These are phyloP conservation scores for Tympanopsis confertula DNA, from an alignment of 2,329 filamentous ascomycete genomes.

Conservation along the genomic window DNA sequence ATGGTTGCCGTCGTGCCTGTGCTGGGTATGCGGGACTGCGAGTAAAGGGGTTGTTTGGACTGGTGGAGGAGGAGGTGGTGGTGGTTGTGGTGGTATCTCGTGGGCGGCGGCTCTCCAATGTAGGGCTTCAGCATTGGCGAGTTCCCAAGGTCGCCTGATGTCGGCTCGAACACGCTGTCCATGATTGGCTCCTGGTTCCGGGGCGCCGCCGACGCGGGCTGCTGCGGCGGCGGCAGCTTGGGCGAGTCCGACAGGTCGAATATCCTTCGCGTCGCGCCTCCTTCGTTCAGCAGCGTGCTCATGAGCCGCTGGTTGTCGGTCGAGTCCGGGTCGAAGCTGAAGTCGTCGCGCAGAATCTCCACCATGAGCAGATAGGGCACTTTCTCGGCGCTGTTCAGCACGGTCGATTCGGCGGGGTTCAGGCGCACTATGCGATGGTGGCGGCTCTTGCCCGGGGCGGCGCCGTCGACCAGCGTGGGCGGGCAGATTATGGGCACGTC, in stretches of 20 bases:
- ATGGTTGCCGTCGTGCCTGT: slow-evolving; percentile 44
- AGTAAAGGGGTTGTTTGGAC: not conserved
- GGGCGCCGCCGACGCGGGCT: slow-evolving; percentile 17
- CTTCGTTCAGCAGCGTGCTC: slow-evolving; percentile 41
- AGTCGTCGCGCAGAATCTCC: slow-evolving; percentile 70
- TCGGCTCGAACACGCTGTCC: slow-evolving; percentile 78
- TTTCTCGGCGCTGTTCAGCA: slow-evolving; percentile 76
- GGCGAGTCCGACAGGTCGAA: slow-evolving; percentile 63
- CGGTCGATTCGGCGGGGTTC: slow-evolving; percentile 74
- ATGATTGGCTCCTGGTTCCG: slow-evolving; percentile 27
- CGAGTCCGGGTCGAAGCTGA: slow-evolving; percentile 68
- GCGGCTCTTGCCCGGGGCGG: slow-evolving; percentile 51
- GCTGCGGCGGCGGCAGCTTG: slow-evolving; percentile 28
- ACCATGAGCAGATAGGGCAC: slow-evolving; percentile 79
- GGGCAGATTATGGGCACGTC: slow-evolving; percentile 76
- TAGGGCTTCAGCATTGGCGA: slow-evolving; percentile 44
- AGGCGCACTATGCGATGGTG: slow-evolving; percentile 76
- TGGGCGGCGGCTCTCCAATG: slow-evolving; percentile 9
- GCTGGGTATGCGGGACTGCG: slow-evolving; percentile 32
- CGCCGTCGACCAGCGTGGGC: slow-evolving; percentile 58
- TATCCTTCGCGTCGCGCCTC: slow-evolving; percentile 44
- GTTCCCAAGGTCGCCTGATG: slow-evolving; percentile 65
- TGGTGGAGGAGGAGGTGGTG: not conserved
- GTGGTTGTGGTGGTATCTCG: not conserved
- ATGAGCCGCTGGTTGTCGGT: slow-evolving; percentile 61